phyloP scores from a whole-genome alignment of 2,329 filamentous ascomycete species.

The Lecanicillium sp. region DNA sequence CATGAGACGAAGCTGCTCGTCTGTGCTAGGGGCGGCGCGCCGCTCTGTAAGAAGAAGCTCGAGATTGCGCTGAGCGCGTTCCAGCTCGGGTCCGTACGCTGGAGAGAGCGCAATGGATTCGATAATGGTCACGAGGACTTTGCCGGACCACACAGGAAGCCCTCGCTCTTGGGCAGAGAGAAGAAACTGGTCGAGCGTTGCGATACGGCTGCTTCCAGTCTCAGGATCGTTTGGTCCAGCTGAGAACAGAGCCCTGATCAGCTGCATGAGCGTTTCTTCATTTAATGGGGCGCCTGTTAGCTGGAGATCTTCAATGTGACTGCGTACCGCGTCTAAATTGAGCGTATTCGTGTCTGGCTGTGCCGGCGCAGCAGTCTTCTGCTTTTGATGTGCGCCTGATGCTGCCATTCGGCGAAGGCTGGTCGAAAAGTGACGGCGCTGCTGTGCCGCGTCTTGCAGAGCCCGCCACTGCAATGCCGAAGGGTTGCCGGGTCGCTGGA shows the following conservation, averaged over 20 bases:
- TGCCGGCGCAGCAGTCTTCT: background rate
- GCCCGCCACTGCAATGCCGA: conserved; percentile 27
- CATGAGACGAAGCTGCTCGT: conserved; percentile 35
- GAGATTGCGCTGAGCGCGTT: conserved; percentile 34
- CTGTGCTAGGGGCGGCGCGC: conserved; percentile 27
- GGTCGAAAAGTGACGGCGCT: conserved; percentile 27
- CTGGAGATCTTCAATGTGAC: conserved; percentile 30
- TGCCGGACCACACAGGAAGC: conserved; percentile 31
- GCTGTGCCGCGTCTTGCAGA: conserved; percentile 24
- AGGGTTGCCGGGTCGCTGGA: conserved; percentile 23
- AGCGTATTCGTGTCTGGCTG: conserved; percentile 1
- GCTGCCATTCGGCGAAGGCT: conserved; percentile 15
- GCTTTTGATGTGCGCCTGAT: background rate
- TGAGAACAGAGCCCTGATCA: conserved; percentile 31
- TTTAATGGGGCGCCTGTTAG: conserved; percentile 27
- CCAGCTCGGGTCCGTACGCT: conserved; percentile 23
- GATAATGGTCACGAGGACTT: conserved; percentile 42
- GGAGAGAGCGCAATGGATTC: conserved; percentile 27
- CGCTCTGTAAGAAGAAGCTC: conserved; percentile 34
- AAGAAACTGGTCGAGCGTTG: conserved; percentile 35
- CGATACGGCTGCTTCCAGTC: conserved; percentile 21
- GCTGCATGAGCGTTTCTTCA: conserved; percentile 24
- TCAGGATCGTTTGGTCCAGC: conserved; percentile 13
- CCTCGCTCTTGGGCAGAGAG: conserved; percentile 38
- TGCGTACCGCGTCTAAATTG: conserved; percentile 15